Evolutionary conservation across 1,139 yeast genomes (phyloP).

Genomic region (Kluyveromyces sp.): DNA sequence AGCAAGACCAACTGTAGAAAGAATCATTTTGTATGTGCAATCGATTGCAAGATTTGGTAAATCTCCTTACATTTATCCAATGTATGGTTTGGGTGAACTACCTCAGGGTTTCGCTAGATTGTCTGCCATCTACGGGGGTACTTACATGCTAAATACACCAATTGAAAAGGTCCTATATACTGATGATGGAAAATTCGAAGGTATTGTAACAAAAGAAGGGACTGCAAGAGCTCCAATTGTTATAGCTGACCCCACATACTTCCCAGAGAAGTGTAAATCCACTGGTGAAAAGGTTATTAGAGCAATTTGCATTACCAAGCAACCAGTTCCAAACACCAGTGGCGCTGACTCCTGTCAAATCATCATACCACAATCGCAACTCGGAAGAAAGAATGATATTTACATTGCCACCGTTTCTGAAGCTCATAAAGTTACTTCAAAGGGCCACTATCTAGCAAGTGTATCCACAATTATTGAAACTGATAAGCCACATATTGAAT

Average conservation of each 20-base stretch:
- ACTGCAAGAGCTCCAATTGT: conserved; percentile 87
- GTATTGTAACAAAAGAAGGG: conserved; percentile 88
- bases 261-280: conserved; percentile 81
- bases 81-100: conserved; percentile 93
- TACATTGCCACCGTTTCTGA: conserved; percentile 87
- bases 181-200: conserved; percentile 65
- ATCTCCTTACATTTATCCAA: conserved; percentile 92
- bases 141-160: conserved; percentile 96
- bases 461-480: conserved; percentile 94
- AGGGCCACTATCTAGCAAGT: conserved; percentile 87
- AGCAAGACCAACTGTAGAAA: conserved; percentile 85
- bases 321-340: conserved; percentile 76
- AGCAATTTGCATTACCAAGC: conserved; percentile 89
- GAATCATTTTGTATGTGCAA: conserved; percentile 77
- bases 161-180: conserved; percentile 79
- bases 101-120: conserved; percentile 98
- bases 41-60: conserved; percentile 94
- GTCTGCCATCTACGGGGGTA: conserved; percentile 96
- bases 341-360: conserved; percentile 88
- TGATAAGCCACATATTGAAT: conserved; percentile 83
- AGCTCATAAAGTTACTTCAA: conserved; percentile 85
- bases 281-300: conserved; percentile 86
- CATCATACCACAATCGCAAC: conserved; percentile 94
- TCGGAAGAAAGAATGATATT: conserved; percentile 86
- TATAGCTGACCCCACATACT: conserved; percentile 96